phyloP scores from a whole-genome alignment of 345 rosid genomes.

The Pistacia vera region DNA sequence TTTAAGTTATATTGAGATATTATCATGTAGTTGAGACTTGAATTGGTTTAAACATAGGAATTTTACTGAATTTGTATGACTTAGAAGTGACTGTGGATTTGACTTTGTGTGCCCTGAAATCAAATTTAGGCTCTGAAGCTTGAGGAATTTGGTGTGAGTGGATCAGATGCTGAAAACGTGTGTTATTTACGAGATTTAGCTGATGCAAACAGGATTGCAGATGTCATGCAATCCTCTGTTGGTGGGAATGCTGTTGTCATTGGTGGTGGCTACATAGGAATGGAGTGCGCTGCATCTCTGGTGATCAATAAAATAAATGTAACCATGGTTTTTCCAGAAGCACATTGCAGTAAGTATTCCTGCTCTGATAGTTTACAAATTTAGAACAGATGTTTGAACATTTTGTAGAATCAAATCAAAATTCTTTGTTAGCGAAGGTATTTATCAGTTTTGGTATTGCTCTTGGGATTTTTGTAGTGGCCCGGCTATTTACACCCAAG shows the following conservation, averaged over 20 bases:
- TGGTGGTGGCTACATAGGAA: slow-evolving; percentile 97
- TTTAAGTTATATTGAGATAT: background rate
- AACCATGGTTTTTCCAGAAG: slow-evolving; percentile 99
- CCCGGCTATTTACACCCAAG: slow-evolving; percentile 86
- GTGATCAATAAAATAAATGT: slow-evolving; percentile 81
- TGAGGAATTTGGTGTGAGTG: slow-evolving; percentile 92
- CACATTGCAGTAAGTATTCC: slow-evolving; percentile 78
- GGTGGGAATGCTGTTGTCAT: slow-evolving; percentile 90
- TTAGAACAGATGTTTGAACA: background rate
- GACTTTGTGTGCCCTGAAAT: slow-evolving; percentile 15
- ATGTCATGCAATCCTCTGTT: slow-evolving; percentile 58
- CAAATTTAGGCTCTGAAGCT: slow-evolving; percentile 79
- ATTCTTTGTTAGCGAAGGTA: background rate
- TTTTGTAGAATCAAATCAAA: background rate
- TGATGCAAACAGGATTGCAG: slow-evolving; percentile 83
- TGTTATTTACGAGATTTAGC: slow-evolving; percentile 87
- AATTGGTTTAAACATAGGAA: background rate
- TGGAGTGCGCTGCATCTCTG: slow-evolving; percentile 99
- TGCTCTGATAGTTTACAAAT: background rate
- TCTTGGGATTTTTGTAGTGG: slow-evolving; percentile 55
- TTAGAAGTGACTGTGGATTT: background rate
- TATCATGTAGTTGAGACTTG: background rate
- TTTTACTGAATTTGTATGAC: background rate
- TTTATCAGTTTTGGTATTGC: background rate
- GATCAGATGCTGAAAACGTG: slow-evolving; percentile 86